phyloP scores from a whole-genome alignment of 2,329 filamentous ascomycete species.

The Rugonectria rugulosa region DNA sequence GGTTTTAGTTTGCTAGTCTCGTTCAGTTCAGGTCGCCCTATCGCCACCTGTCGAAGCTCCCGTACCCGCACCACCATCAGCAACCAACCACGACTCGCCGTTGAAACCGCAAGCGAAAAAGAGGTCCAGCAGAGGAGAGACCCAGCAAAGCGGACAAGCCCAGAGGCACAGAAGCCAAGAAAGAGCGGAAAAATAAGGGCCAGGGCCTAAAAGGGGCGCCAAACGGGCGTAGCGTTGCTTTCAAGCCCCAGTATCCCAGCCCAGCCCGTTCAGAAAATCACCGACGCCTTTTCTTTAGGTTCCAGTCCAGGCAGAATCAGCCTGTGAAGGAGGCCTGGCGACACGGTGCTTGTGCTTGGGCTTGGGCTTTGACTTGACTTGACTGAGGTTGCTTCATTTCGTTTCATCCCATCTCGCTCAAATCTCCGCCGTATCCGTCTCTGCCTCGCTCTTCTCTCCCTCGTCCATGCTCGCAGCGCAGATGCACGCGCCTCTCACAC shows the following conservation, averaged over 20 bases:
- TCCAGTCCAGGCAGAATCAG: too few species aligned
- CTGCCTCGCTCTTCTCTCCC: neutral
- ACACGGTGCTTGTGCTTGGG: too few species aligned
- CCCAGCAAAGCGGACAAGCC: too few species aligned
- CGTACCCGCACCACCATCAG: slow-evolving; percentile 2
- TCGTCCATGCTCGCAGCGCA: neutral
- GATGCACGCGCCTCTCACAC: slow-evolving; percentile 9
- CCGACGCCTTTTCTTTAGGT: too few species aligned
- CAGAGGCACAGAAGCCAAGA: too few species aligned
- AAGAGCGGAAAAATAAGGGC: too few species aligned
- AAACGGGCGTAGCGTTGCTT: neutral
- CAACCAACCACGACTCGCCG: neutral
- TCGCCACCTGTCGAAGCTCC: neutral
- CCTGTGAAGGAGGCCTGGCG: too few species aligned
- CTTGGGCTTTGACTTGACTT: too few species aligned
- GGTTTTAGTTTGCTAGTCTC: neutral
- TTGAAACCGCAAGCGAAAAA: neutral
- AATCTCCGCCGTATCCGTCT: slow-evolving; percentile 2
- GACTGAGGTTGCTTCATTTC: neutral
- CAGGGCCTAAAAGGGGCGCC: too few species aligned
- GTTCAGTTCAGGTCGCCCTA: neutral
- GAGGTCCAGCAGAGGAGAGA: too few species aligned
- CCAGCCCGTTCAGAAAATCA: too few species aligned
- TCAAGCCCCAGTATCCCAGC: too few species aligned
- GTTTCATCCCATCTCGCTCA: neutral